These are phyloP conservation scores for Tubosaeta sp. DNA, from an alignment of 768 basidiomycete genomes.

Conservation along the genomic window DNA sequence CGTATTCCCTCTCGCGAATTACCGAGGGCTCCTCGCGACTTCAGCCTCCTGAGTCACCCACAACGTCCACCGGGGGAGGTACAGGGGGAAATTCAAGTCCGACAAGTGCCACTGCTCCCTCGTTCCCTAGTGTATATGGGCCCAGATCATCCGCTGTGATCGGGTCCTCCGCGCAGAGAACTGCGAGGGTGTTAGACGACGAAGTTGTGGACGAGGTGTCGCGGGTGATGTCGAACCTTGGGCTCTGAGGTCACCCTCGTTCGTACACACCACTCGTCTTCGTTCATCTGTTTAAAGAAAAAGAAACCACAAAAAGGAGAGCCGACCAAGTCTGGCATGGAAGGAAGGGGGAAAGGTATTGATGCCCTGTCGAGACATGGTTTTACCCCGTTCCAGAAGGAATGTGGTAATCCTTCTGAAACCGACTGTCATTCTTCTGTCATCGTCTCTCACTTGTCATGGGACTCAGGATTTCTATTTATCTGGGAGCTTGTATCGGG, in stretches of 20 bases:
- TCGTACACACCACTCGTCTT: constrained; percentile 10
- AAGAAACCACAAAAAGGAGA: constrained; percentile 1
- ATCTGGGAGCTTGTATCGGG: constrained; percentile 30
- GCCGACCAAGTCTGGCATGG: constrained; percentile 4
- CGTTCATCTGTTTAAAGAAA: constrained; percentile 4
- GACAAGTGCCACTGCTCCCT: constrained; percentile 71
- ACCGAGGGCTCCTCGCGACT: constrained; percentile 61
- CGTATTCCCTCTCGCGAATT: constrained; percentile 78
- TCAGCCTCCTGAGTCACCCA: constrained; percentile 74
- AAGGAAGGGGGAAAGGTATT: constrained; percentile 2
- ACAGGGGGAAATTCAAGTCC: constrained; percentile 76
- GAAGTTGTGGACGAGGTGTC: constrained; percentile 67
- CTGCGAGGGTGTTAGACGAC: constrained; percentile 42
- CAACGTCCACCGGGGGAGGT: constrained; percentile 67
- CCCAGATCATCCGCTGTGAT: constrained; percentile 50
- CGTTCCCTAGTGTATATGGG: constrained; percentile 83
- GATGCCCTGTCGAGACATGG: constrained; percentile 15
- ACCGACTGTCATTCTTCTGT: constrained; percentile 12
- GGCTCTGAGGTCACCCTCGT: constrained; percentile 39
- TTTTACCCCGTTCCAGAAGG: constrained; percentile 21
- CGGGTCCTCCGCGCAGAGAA: constrained; percentile 42
- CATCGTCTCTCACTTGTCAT: constrained; percentile 18
- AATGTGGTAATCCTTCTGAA: constrained; percentile 18
- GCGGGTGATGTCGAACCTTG: constrained; percentile 73
- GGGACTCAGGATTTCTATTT: constrained; percentile 34